Evolutionary conservation across 179 eudicot genomes (phyloP), one percentile per base, ranked within the genome.

Genomic region (Beta corolliflora): DNA sequence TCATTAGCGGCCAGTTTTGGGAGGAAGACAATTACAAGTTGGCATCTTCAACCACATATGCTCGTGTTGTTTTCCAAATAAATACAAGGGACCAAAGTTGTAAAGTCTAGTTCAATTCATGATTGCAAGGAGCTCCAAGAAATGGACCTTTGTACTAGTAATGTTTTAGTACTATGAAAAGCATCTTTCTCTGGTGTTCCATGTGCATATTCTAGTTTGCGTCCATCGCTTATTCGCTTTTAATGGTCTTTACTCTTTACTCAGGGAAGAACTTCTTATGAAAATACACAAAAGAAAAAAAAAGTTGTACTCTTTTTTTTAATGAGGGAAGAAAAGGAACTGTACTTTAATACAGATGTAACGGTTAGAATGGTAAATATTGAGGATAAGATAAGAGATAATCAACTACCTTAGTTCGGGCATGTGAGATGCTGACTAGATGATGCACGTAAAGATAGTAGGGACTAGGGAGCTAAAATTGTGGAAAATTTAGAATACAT

Each of bases 1-100:
- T 31, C 3, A 36, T 67, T 13, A 36, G 21, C 46, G 3, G 41
- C 41, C 41, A 31, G 21, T 7, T 11, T 9, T 68, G 23, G 5
- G 5, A 69, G 44, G 52, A 69, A 44, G 41, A 6, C 2, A 69
- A 44, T 18, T 16, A 44, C 21, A 45, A 69, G 73, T 44, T 69
- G 73, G 73, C 73, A 69, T 69, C 52, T 41, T 41, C 25, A 69
- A 44, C 73, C 73, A 69, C 73, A 69, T n/a, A 41, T 11, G 54
- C 13, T 23, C n/a, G 53, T 31, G 66, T 59, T 75, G 65, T 56
- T 56, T 56, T 75, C 77, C 14, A 9, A 5, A 29, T 55, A 19
- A 50, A 52, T 48, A 23, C 41, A 5, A 50, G 76, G 36, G 29
- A 12, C 41, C 16, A 52, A 21, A 72, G 55, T 23, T 50, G 5